phyloP scores from a whole-genome alignment of 2,329 filamentous ascomycete species.

The Fusarium denticulatum region DNA sequence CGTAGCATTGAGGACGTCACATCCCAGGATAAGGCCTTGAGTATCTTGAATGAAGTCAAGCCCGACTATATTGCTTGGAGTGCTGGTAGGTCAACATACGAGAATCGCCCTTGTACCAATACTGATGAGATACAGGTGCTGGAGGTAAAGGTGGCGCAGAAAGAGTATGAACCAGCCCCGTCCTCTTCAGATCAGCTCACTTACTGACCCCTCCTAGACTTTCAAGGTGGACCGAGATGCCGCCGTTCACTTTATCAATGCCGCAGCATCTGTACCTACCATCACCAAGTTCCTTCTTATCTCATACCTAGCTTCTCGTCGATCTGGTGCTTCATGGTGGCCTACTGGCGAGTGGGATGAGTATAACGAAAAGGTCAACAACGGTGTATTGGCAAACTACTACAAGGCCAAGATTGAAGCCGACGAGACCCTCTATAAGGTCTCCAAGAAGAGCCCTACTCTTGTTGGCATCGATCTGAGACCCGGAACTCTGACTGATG shows the following conservation, averaged over 20 bases:
- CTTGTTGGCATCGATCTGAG: constrained; percentile 64
- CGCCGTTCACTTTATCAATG: constrained; percentile 69
- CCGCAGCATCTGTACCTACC: constrained; percentile 62
- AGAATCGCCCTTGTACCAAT: not conserved
- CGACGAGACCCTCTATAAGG: constrained; percentile 65
- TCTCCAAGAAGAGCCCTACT: constrained; percentile 52
- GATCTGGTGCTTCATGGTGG: constrained; percentile 65
- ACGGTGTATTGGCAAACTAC: constrained; percentile 59
- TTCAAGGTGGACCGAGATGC: constrained; percentile 71
- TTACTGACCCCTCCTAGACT: constrained; percentile 53
- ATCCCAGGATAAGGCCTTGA: constrained; percentile 68
- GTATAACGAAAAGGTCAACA: constrained; percentile 53
- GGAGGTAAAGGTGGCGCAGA: constrained; percentile 68
- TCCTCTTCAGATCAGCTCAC: not conserved
- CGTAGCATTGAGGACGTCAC: constrained; percentile 77
- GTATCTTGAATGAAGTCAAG: constrained; percentile 68
- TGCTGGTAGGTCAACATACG: constrained; percentile 60
- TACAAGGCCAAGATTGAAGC: constrained; percentile 69
- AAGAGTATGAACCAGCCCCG: constrained; percentile 46
- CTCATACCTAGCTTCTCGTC: constrained; percentile 67
- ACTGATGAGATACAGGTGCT: constrained; percentile 54
- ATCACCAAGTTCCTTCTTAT: constrained; percentile 72
- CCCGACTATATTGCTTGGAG: constrained; percentile 76
- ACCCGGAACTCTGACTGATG: constrained; percentile 60
- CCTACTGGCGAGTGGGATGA: constrained; percentile 59